Evolutionary conservation across 2,329 filamentous ascomycete species (phyloP).

Genomic region (Biscogniauxia mediterranea): DNA sequence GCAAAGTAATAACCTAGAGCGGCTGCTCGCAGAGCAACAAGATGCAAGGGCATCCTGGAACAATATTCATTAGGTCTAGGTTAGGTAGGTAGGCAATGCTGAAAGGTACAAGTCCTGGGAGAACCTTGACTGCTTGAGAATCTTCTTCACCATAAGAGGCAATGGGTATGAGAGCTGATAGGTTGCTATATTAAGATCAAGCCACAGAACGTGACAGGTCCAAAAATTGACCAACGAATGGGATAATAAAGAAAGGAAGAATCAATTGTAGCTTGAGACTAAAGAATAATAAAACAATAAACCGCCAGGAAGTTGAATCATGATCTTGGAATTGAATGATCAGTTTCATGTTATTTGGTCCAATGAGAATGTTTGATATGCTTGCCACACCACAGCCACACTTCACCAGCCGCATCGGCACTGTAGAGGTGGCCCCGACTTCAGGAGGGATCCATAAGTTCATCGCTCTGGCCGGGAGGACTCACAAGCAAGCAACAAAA

Average conservation of each 20-base stretch:
- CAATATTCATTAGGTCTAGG: constrained; percentile 4
- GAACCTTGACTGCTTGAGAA: background rate
- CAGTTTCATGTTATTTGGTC: constrained; percentile 1
- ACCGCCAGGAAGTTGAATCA: background rate
- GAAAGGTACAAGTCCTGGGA: constrained; percentile 3
- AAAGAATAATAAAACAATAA: background rate
- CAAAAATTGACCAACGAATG: background rate
- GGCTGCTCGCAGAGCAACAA: constrained; percentile 10
- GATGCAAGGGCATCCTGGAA: constrained; percentile 11
- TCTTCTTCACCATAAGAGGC: background rate
- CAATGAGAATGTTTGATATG: background rate
- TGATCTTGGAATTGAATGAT: background rate
- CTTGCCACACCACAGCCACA: background rate
- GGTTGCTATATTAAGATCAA: background rate
- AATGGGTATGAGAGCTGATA: background rate
- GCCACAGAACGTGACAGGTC: background rate
- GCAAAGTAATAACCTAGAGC: constrained; percentile 17
- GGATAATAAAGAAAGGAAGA: background rate
- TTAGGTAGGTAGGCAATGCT: too few species aligned
- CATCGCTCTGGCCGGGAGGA: too few species aligned
- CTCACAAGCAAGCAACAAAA: too few species aligned
- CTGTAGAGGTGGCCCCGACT: background rate
- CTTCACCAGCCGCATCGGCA: constrained; percentile 1
- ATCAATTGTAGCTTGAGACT: background rate
- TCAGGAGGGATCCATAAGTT: too few species aligned